Base-by-base conservation (phyloP, 202 grass and related monocot species). In the Panicum hallii region DNA sequence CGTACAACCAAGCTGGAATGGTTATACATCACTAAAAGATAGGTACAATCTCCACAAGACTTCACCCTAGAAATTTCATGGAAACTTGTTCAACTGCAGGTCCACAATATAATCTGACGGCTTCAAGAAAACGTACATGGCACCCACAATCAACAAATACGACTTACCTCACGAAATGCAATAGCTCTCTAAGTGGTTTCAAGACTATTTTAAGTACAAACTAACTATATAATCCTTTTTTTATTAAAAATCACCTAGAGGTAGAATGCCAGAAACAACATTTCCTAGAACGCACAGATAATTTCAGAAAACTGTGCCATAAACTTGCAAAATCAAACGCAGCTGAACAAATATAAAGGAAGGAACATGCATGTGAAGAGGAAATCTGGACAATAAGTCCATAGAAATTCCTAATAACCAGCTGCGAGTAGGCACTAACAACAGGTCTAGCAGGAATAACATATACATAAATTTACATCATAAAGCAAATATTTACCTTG, bases 401-500 rank as follows among this genome's bases (percentile, higher is more conserved):
- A 56, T 1, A 46, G 23, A 77, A 13, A 50, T 4, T 16, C 17
- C 7, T 19, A 67, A 34, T 61, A 67, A 30, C 28, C 23, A 48
- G 52, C 6, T 2, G 3, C 52, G 7, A 5, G 20, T 47, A 65
- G 63, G 6, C 10, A 63, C 28, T 63, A 65, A 42, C 14, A 82
- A 63, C 14, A 42, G 41, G 72, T 6, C 1, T 52, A 60, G 50
- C n/a, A 69, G 63, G 75, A 79, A 41, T 14, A 38, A 19, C 34
- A 28, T 26, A 64, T 65, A 48, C 17, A 48, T 32, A 41, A 12
- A 48, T 32, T 62, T 79, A 75, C 34, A 69, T 5, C 8, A 56
- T 40, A 62, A 63, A 82, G 36, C 16, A 49, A 84, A 73, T 44
- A 77, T 55, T 74, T 70, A 93, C 97, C 97, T 94, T 99, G 97